phyloP scores from a whole-genome alignment of 257 asterid genomes.

The Solanum chilense region DNA sequence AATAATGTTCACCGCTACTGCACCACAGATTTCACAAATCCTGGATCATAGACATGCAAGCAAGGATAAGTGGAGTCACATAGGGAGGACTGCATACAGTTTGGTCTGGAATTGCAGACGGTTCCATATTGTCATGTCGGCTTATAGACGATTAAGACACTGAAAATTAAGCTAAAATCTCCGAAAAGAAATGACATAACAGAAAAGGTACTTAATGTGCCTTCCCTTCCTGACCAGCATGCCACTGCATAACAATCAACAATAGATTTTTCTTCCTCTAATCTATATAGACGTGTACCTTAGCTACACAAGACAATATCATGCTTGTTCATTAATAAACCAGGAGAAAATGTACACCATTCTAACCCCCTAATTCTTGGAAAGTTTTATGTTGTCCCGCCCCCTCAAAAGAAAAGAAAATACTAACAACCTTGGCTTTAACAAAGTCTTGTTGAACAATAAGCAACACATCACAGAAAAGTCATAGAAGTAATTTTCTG shows the following conservation, averaged over 20 bases:
- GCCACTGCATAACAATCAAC: background rate
- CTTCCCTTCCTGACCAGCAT: background rate
- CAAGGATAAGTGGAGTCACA: background rate
- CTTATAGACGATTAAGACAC: background rate
- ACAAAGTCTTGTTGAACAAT: background rate
- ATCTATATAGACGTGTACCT: background rate
- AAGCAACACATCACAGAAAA: background rate
- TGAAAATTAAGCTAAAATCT: background rate
- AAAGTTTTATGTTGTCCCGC: background rate
- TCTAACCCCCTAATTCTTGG: background rate
- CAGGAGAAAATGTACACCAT: background rate
- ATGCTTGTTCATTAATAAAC: background rate
- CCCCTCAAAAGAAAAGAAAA: background rate
- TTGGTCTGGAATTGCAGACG: background rate
- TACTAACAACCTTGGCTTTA: background rate
- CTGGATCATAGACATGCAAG: constrained; percentile 13
- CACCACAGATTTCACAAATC: constrained; percentile 43
- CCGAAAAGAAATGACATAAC: background rate
- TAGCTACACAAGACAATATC: background rate
- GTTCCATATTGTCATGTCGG: background rate
- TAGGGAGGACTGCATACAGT: background rate
- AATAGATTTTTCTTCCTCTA: background rate
- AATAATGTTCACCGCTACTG: constrained; percentile 22
- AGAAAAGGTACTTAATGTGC: background rate
- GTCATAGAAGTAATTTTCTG: background rate